Conservation (phyloP, 2,329 filamentous ascomycete species). For the Colletotrichum sp. region DNA sequence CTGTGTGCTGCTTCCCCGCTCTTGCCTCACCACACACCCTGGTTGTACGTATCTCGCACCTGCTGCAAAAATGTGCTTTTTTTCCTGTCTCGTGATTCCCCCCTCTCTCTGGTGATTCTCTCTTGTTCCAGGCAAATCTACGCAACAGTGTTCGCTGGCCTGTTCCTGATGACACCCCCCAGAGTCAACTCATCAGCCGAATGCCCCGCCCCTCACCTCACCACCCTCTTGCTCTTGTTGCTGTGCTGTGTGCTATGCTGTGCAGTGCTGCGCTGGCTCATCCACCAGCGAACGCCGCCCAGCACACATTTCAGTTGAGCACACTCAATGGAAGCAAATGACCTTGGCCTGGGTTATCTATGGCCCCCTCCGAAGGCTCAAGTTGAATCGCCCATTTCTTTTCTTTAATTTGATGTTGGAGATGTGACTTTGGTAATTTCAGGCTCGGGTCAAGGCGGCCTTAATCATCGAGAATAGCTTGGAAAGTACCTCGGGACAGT, state of each 20-base stretch:
- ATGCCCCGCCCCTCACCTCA: background rate
- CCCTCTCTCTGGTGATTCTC: slow-evolving; percentile 2
- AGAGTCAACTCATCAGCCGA: slow-evolving; percentile 1
- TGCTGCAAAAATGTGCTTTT: slow-evolving; percentile 7
- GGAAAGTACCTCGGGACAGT: background rate
- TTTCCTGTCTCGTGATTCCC: slow-evolving; percentile 17
- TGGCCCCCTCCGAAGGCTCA: background rate
- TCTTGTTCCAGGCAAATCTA: slow-evolving; percentile 17
- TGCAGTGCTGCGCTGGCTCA: slow-evolving; percentile 8
- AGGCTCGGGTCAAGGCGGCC: background rate
- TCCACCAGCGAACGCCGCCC: background rate
- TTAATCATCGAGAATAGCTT: background rate
- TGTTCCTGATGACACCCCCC: background rate
- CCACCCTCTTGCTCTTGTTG: background rate
- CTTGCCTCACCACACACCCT: slow-evolving; percentile 5
- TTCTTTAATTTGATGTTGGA: slow-evolving; percentile 3
- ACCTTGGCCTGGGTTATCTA: slow-evolving; percentile 12
- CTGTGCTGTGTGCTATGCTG: background rate
- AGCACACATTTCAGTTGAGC: background rate
- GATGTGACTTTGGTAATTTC: background rate
- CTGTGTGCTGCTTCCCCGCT: slow-evolving; percentile 10
- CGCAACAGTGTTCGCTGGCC: background rate
- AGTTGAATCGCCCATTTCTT: slow-evolving; percentile 2
- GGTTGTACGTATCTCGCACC: slow-evolving; percentile 3
- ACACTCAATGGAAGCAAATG: background rate